These are phyloP conservation scores for Lactarius sp. DNA, from an alignment of 768 basidiomycete genomes.

Conservation along the genomic window DNA sequence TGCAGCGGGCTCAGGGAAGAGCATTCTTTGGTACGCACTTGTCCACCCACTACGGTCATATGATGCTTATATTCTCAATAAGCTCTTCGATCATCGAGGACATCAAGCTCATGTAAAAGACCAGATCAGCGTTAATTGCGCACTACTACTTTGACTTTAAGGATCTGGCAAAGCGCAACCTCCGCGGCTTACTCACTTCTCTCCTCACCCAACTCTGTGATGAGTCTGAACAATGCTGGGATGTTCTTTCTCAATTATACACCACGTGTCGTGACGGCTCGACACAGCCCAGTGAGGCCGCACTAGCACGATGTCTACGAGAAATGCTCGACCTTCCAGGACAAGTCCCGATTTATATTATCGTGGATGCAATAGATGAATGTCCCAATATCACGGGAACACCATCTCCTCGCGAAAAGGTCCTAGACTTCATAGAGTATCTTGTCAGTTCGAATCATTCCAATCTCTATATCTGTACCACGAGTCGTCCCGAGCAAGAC, in stretches of 20 bases:
- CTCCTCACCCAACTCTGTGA: background rate
- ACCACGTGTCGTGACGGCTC: background rate
- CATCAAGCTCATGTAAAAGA: background rate
- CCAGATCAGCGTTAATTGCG: background rate
- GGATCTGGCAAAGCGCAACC: background rate
- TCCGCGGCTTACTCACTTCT: background rate
- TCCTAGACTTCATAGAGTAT: background rate
- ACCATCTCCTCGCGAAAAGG: background rate
- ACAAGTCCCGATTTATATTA: background rate
- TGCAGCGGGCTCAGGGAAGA: constrained; percentile 8
- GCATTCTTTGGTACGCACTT: constrained; percentile 1
- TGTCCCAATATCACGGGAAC: background rate
- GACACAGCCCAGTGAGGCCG: background rate
- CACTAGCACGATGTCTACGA: background rate
- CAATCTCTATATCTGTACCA: background rate
- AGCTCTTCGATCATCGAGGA: constrained; percentile 1
- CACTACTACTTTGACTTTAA: background rate
- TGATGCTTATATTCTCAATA: background rate
- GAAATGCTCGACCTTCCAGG: background rate
- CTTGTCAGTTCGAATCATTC: background rate
- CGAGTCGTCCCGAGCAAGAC: background rate
- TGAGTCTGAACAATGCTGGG: background rate
- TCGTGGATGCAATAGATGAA: background rate
- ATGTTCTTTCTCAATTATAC: background rate
- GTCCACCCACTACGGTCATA: background rate